These are phyloP conservation scores for Raphanus raphanistrum DNA, from an alignment of 345 rosid genomes.

Conservation along the genomic window DNA sequence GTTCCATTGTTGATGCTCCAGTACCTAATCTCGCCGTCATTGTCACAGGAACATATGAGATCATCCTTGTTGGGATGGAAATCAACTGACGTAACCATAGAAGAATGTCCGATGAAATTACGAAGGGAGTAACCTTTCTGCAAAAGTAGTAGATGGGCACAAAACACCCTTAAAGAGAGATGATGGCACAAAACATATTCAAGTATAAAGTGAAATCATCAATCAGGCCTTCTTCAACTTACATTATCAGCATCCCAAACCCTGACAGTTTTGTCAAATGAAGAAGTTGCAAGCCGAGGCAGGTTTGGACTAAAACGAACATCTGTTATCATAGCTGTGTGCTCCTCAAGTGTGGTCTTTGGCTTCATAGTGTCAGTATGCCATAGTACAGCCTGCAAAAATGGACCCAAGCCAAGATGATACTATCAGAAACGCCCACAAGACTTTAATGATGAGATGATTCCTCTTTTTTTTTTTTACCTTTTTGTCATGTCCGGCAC, in stretches of 20 bases:
- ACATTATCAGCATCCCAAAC: constrained; percentile 99
- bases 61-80: constrained; percentile 92
- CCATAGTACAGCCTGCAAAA: constrained; percentile 85
- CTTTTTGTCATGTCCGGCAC: constrained; percentile 98
- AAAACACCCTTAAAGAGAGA: constrained; percentile 1
- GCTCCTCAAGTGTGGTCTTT: constrained; percentile 82
- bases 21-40: constrained; percentile 85
- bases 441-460: not conserved
- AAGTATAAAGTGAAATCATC: constrained; percentile 1
- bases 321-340: constrained; percentile 75
- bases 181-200: constrained; percentile 5
- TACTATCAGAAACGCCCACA: not conserved
- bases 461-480: constrained; percentile 35
- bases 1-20: constrained; percentile 90
- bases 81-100: constrained; percentile 74
- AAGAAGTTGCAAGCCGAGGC: constrained; percentile 91
- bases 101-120: constrained; percentile 75
- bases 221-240: constrained; percentile 33
- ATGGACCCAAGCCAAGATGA: constrained; percentile 14
- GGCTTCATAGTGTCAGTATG: constrained; percentile 67
- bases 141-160: constrained; percentile 32
- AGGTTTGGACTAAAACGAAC: constrained; percentile 93
- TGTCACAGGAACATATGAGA: constrained; percentile 93
- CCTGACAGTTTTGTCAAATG: constrained; percentile 93
- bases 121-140: constrained; percentile 89